Percentiles rank a stretch among this genome's conserved stretches.
Evolutionary conservation across 371 early-diverging fungal genomes (phyloP).

Genomic region (Apophysomyces trapeziformis): DNA sequence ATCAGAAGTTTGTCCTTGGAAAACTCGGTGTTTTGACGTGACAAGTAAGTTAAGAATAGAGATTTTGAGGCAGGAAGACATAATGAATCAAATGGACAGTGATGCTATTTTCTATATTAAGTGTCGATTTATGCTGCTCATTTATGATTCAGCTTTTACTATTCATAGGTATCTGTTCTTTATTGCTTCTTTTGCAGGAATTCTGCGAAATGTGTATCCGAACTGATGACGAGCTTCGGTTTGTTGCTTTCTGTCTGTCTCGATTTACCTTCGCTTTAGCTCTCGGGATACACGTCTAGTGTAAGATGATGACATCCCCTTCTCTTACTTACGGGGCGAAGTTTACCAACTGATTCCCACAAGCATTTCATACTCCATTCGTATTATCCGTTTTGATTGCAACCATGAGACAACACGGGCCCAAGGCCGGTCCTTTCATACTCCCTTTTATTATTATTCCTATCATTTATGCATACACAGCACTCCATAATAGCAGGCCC

Average conservation of each 20-base stretch:
- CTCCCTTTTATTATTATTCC: neutral
- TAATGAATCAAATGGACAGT: neutral
- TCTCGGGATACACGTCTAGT: neutral
- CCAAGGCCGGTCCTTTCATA: slow-evolving; percentile 8
- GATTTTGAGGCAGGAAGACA: neutral
- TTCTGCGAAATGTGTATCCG: too few species aligned
- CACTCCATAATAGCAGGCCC: neutral
- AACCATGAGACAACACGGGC: slow-evolving; percentile 7
- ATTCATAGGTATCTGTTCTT: neutral
- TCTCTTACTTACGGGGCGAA: neutral
- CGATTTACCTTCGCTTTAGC: neutral
- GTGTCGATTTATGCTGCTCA: neutral
- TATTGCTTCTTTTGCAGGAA: too few species aligned
- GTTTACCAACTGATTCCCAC: neutral
- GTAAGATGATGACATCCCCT: neutral
- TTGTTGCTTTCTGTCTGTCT: neutral
- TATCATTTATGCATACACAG: slow-evolving; percentile 4
- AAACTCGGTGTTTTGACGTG: neutral
- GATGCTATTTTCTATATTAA: neutral
- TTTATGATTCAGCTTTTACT: neutral
- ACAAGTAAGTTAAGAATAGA: neutral
- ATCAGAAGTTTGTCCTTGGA: neutral
- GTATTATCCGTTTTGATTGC: slow-evolving; percentile 8
- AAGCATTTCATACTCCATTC: neutral
- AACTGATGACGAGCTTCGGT: neutral